Conservation (phyloP, 164 flowering plant genomes). For the Aristolochia fimbriata region DNA sequence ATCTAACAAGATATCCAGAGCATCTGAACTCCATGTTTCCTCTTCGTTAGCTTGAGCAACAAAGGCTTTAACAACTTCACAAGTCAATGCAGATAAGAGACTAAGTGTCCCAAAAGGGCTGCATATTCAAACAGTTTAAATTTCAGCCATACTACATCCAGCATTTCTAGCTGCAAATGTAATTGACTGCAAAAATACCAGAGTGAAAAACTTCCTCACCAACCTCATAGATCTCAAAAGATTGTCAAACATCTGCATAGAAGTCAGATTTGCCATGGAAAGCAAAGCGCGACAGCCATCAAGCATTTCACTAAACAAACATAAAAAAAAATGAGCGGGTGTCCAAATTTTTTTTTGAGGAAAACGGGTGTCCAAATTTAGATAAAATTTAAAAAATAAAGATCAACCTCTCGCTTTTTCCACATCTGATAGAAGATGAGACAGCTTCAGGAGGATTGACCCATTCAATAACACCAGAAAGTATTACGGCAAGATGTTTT, state of each 20-base stretch:
- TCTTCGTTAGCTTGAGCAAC: slow-evolving; percentile 48
- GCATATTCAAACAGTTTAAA: slow-evolving; percentile 3
- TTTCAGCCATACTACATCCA: not conserved
- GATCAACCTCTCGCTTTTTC: slow-evolving; percentile 82
- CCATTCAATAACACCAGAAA: slow-evolving; percentile 76
- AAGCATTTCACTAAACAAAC: slow-evolving; percentile 66
- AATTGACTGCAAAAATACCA: not conserved
- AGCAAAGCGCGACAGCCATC: slow-evolving; percentile 94
- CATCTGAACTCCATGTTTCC: slow-evolving; percentile 89
- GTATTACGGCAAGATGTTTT: slow-evolving; percentile 60
- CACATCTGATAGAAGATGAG: slow-evolving; percentile 49
- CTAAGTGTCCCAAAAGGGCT: slow-evolving; percentile 84
- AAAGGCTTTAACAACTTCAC: slow-evolving; percentile 67
- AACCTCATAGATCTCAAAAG: slow-evolving; percentile 81
- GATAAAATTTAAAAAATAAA: not conserved
- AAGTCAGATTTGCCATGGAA: slow-evolving; percentile 65
- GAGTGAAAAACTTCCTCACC: slow-evolving; percentile 7
- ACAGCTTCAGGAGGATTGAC: slow-evolving; percentile 74
- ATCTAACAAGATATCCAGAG: slow-evolving; percentile 86
- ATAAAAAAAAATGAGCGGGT: not conserved
- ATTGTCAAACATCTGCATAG: slow-evolving; percentile 61
- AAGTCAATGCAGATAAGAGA: slow-evolving; percentile 64
- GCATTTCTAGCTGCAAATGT: not conserved
- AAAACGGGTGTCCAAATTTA: no score
- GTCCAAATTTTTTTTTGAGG: no score